A percentile compares a stretch with the other conserved stretches of the same genome.
Evolutionary conservation across 2,329 filamentous ascomycete genomes (phyloP).

Genomic region (Zalaria sp.): DNA sequence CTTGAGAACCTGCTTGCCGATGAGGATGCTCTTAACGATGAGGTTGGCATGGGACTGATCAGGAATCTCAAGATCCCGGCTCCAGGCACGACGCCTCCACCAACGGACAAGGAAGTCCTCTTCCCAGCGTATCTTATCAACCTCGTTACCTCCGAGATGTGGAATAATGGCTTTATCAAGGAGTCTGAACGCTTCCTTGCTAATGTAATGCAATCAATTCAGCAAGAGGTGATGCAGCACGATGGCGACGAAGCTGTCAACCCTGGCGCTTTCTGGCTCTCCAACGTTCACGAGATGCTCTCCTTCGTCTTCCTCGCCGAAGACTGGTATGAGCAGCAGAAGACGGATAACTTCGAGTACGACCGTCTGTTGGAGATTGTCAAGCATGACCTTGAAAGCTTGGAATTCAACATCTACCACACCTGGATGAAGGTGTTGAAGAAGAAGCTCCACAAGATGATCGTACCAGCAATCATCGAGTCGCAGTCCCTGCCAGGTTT

Average conservation of each 20-base stretch:
- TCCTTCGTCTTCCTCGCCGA: conserved; percentile 98
- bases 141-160: conserved; percentile 98
- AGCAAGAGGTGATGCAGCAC: conserved; percentile 98
- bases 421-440: conserved; percentile 99
- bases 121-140: conserved; percentile 99
- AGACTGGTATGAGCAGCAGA: conserved; percentile 98
- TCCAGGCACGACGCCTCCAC: conserved; percentile 72
- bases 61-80: conserved; percentile 91
- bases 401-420: conserved; percentile 99
- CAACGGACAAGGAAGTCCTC: conserved; percentile 94
- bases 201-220: conserved; percentile 99
- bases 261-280: conserved; percentile 95
- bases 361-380: conserved; percentile 95
- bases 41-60: conserved; percentile 92
- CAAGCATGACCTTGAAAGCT: conserved; percentile 93
- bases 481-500: conserved; percentile 96
- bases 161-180: conserved; percentile 99
- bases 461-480: conserved; percentile 97
- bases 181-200: conserved; percentile 97
- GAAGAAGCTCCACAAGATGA: conserved; percentile 99
- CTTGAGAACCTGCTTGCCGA: conserved; percentile 87
- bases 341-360: conserved; percentile 98
- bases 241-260: conserved; percentile 96
- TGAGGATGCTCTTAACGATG: conserved; percentile 90
- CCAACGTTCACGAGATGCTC: conserved; percentile 98